Percentiles rank a stretch among this genome's conserved stretches.
These are phyloP conservation scores for Gonapodya prolifera DNA, from an alignment of 192 early-diverging fungal genomes.

Conservation along the genomic window DNA sequence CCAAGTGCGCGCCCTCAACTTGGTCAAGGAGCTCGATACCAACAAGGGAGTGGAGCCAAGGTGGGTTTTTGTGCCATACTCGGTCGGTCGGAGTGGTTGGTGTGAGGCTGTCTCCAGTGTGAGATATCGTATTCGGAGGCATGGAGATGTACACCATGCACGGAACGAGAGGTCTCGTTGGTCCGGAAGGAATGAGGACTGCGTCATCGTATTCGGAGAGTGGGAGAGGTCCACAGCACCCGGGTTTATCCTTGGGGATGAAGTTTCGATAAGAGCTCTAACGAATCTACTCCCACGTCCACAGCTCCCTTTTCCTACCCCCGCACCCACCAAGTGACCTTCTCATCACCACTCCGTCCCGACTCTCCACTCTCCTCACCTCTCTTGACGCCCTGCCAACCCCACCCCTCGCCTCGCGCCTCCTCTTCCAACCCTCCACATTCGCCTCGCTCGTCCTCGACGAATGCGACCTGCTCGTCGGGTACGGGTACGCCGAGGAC, in stretches of 20 bases:
- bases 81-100: background rate
- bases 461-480: slow-evolving; percentile 88
- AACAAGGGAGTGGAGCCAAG: slow-evolving; percentile 29
- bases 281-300: slow-evolving; percentile 24
- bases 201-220: no score
- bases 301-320: slow-evolving; percentile 11
- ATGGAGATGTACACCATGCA: background rate
- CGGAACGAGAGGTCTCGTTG: no score
- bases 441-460: slow-evolving; percentile 90
- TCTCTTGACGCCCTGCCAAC: background rate
- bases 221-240: no score
- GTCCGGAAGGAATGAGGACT: no score
- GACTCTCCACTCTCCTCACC: slow-evolving; percentile 60
- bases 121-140: slow-evolving; percentile 6
- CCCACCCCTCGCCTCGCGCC: slow-evolving; percentile 6
- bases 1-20: slow-evolving; percentile 47
- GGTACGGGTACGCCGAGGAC: slow-evolving; percentile 89
- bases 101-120: background rate
- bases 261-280: no score
- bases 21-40: slow-evolving; percentile 31
- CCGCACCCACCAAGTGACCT: slow-evolving; percentile 36
- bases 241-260: no score
- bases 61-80: slow-evolving; percentile 32
- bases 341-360: slow-evolving; percentile 76
- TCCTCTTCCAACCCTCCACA: slow-evolving; percentile 21